Evolutionary conservation across 495 filamentous ascomycete species (phyloP).

Genomic region (Chaetomium tenue): DNA sequence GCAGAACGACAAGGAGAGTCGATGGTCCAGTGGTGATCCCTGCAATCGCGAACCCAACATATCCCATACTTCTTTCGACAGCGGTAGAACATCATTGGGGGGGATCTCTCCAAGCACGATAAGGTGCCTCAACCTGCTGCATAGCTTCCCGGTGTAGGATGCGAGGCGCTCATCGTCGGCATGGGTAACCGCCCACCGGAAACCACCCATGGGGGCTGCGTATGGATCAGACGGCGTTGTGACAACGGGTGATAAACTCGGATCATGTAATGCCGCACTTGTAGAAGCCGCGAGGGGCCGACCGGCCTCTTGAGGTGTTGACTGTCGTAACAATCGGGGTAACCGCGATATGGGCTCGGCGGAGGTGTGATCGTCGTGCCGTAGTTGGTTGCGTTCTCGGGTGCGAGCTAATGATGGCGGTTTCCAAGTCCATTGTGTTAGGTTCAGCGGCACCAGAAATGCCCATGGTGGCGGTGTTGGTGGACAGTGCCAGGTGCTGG

Average conservation of each 20-base stretch:
- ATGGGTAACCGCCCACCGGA: slow-evolving; percentile 7
- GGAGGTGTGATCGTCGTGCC: background rate
- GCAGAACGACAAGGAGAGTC: slow-evolving; percentile 21
- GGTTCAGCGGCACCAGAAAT: slow-evolving; percentile 39
- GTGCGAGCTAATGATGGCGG: slow-evolving; percentile 36
- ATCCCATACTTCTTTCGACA: slow-evolving; percentile 21
- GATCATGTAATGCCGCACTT: background rate
- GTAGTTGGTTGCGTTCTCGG: background rate
- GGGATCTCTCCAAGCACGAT: slow-evolving; percentile 23
- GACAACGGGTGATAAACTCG: background rate
- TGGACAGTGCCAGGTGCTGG: slow-evolving; percentile 39
- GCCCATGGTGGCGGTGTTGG: slow-evolving; percentile 43
- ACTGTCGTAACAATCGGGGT: background rate
- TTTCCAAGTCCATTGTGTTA: slow-evolving; percentile 52
- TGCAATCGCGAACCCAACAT: slow-evolving; percentile 21
- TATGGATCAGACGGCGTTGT: background rate
- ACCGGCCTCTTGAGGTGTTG: background rate
- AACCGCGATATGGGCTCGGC: background rate
- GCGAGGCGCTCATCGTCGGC: slow-evolving; percentile 10
- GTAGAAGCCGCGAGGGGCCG: background rate
- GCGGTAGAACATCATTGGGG: background rate
- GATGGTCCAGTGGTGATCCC: background rate
- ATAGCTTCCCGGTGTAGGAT: slow-evolving; percentile 16
- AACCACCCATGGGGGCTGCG: slow-evolving; percentile 15
- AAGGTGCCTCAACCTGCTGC: slow-evolving; percentile 18